Conservation (phyloP, 176 grass and related monocot genomes). For the Avena atlantica region DNA sequence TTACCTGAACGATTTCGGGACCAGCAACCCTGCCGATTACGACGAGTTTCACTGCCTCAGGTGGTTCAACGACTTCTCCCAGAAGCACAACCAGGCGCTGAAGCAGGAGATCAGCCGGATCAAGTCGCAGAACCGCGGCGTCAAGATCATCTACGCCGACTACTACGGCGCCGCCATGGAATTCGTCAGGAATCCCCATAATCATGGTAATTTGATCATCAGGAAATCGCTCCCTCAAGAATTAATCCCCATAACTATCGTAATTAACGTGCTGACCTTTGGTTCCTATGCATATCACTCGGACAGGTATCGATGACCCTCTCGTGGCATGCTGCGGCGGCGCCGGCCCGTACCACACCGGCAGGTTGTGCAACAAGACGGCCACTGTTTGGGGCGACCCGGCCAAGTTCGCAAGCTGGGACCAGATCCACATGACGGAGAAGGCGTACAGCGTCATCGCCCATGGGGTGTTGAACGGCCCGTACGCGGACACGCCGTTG, state of each 20-base stretch:
- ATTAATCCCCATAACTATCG: background rate
- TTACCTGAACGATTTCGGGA: constrained; percentile 30
- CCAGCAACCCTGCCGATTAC: constrained; percentile 29
- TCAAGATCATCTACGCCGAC: constrained; percentile 58
- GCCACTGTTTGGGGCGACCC: constrained; percentile 38
- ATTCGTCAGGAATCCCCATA: constrained; percentile 8
- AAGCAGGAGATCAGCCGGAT: background rate
- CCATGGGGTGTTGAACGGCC: background rate
- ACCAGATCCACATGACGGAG: constrained; percentile 24
- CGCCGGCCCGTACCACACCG: constrained; percentile 22
- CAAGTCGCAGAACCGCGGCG: constrained; percentile 29
- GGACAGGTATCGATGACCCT: constrained; percentile 43
- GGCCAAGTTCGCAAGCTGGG: constrained; percentile 52
- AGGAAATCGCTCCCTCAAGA: background rate
- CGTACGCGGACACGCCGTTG: background rate
- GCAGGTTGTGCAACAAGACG: background rate
- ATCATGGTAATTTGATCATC: constrained; percentile 32
- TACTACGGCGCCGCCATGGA: constrained; percentile 53
- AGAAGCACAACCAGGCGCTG: constrained; percentile 50
- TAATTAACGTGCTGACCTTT: background rate
- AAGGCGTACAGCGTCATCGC: background rate
- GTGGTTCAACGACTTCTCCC: constrained; percentile 53
- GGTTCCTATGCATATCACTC: background rate
- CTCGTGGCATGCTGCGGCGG: constrained; percentile 52
- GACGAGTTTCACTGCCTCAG: constrained; percentile 47